Evolutionary conservation across 148 eudicot genomes (phyloP).

Genomic region (Cornus kousa): DNA sequence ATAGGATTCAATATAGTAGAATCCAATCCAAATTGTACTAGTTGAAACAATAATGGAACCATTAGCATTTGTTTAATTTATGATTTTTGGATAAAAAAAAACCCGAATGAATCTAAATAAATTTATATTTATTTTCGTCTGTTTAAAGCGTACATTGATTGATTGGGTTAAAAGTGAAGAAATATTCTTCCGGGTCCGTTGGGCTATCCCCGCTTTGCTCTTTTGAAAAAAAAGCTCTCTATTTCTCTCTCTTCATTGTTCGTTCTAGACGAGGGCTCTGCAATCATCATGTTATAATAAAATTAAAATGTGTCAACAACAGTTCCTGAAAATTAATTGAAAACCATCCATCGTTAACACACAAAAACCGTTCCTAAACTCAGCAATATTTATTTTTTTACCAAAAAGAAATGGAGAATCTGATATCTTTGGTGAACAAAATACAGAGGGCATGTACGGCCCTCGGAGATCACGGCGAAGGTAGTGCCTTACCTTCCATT

Average conservation of each 20-base stretch:
- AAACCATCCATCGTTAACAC: neutral
- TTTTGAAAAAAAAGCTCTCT: neutral
- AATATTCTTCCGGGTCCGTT: neutral
- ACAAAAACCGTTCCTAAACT: neutral
- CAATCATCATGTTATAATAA: no score
- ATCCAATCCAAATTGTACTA: no score
- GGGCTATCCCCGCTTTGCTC: neutral
- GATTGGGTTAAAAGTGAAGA: neutral
- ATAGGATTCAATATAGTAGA: no score
- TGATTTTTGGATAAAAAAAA: no score
- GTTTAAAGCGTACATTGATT: no score
- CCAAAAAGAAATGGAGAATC: slow-evolving; percentile 59
- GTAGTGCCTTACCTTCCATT: slow-evolving; percentile 85
- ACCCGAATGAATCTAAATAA: no score
- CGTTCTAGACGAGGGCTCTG: neutral
- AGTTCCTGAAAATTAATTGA: neutral
- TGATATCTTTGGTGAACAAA: slow-evolving; percentile 75
- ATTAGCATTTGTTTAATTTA: no score
- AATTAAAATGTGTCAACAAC: neutral
- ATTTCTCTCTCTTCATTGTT: neutral
- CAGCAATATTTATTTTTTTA: neutral
- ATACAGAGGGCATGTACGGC: slow-evolving; percentile 97
- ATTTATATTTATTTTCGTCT: no score
- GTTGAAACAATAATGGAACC: no score
- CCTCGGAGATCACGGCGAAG: slow-evolving; percentile 94